phyloP scores from a whole-genome alignment of 1,284 basidiomycete genomes.

The Trichosporon coremiiforme region DNA sequence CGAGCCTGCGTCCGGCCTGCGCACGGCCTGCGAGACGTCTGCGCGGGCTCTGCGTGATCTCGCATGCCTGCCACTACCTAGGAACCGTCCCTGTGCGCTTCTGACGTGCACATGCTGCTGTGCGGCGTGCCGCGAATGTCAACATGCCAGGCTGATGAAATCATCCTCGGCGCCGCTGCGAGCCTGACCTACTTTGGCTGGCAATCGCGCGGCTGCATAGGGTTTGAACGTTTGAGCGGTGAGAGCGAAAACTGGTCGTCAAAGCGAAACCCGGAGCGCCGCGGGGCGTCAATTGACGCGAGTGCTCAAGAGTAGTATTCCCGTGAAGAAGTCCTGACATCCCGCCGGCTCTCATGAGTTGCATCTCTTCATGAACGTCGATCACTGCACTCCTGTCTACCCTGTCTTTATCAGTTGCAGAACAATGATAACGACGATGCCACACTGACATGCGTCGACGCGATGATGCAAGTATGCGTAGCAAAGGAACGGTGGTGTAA shows the following conservation, averaged over 20 bases:
- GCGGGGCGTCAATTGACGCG: not conserved
- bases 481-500: not conserved
- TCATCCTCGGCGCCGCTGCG: not conserved
- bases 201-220: not conserved
- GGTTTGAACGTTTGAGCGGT: not conserved
- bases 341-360: too few species aligned
- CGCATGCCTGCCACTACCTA: not conserved
- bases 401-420: not conserved
- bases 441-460: not conserved
- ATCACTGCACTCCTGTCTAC: not conserved
- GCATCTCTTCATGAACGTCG: not conserved
- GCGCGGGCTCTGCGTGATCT: not conserved
- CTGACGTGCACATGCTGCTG: not conserved
- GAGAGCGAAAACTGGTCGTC: not conserved
- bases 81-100: not conserved
- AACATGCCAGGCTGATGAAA: not conserved
- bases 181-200: not conserved
- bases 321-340: not conserved
- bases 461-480: not conserved
- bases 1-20: not conserved
- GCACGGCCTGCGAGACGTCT: too few species aligned
- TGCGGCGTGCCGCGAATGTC: not conserved
- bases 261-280: constrained; percentile 4
- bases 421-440: not conserved
- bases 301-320: not conserved